Conservation (phyloP, 179 eudicot genomes). For the Beta lomatogona region DNA sequence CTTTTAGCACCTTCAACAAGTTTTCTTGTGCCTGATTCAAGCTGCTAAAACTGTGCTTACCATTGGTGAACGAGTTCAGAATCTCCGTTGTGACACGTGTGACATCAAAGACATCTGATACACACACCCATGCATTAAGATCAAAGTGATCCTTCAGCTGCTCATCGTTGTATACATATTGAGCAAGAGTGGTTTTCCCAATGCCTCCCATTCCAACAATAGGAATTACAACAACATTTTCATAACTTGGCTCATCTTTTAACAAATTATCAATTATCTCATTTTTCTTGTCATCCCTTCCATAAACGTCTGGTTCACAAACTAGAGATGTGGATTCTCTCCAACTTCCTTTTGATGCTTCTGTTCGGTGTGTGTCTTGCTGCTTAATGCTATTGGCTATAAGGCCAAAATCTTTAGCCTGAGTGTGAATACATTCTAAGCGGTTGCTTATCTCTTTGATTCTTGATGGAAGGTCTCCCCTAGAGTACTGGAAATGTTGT, state of each 20-base stretch:
- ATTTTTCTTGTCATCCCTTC: not conserved
- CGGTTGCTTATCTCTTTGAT: too few relatives aligned
- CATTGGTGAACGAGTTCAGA: not conserved
- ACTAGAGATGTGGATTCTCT: not conserved
- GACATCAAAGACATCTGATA: not conserved
- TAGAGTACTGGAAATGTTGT: too few relatives aligned
- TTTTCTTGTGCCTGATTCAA: conserved; percentile 5
- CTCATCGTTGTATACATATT: not conserved
- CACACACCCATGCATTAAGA: conserved; percentile 5
- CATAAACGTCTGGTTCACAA: not conserved
- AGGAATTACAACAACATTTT: too few relatives aligned
- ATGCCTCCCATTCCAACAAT: too few relatives aligned
- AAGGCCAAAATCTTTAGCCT: not conserved
- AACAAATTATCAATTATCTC: not conserved
- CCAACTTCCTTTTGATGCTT: not conserved
- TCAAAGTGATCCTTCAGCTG: not conserved
- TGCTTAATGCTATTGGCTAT: not conserved
- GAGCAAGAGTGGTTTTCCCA: too few relatives aligned
- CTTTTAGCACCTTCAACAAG: not conserved
- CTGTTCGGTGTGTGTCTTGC: not conserved
- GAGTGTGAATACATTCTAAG: too few relatives aligned
- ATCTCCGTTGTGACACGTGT: too few relatives aligned
- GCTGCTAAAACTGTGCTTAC: not conserved
- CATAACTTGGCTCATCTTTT: too few relatives aligned
- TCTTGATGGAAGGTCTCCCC: too few relatives aligned